A percentile compares a stretch with the other conserved stretches of the same genome.
Evolutionary conservation across 1,284 basidiomycete genomes (phyloP).

Genomic region (Schizophyllum amplum): DNA sequence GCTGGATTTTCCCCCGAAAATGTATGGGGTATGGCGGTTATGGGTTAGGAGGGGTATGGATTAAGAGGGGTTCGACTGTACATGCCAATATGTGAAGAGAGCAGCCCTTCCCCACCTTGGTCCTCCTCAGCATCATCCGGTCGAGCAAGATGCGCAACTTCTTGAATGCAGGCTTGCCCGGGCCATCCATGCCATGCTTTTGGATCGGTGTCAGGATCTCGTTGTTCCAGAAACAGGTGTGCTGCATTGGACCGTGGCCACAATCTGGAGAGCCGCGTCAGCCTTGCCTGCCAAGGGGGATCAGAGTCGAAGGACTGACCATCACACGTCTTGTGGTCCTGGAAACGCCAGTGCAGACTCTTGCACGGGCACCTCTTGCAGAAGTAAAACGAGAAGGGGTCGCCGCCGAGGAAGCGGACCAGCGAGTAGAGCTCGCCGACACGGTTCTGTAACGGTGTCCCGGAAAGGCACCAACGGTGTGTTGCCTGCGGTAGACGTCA

Average conservation of each 20-base stretch:
- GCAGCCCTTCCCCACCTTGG: slow-evolving; percentile 53
- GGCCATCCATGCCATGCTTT: slow-evolving; percentile 67
- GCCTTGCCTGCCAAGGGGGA: neutral
- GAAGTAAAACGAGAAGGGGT: slow-evolving; percentile 89
- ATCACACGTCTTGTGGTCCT: slow-evolving; percentile 78
- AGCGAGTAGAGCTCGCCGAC: slow-evolving; percentile 98
- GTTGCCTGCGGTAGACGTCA: slow-evolving; percentile 30
- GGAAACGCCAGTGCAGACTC: slow-evolving; percentile 87
- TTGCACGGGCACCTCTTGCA: slow-evolving; percentile 74
- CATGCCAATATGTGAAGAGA: neutral
- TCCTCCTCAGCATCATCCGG: slow-evolving; percentile 92
- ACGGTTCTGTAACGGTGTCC: slow-evolving; percentile 95
- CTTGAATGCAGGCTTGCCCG: slow-evolving; percentile 79
- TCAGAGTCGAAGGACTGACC: slow-evolving; percentile 33
- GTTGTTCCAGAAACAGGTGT: slow-evolving; percentile 89
- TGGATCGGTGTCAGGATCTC: slow-evolving; percentile 94
- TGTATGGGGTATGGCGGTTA: too few species aligned
- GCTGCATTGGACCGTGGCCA: slow-evolving; percentile 91
- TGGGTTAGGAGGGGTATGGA: too few species aligned
- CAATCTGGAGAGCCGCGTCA: slow-evolving; percentile 45
- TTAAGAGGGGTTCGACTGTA: too few species aligned
- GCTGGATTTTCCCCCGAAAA: too few species aligned
- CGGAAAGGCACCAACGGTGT: slow-evolving; percentile 94
- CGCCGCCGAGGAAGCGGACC: slow-evolving; percentile 86
- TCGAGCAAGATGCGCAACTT: slow-evolving; percentile 87